phyloP scores from a whole-genome alignment of 2,329 filamentous ascomycete genomes.

The Monilinia polystroma region DNA sequence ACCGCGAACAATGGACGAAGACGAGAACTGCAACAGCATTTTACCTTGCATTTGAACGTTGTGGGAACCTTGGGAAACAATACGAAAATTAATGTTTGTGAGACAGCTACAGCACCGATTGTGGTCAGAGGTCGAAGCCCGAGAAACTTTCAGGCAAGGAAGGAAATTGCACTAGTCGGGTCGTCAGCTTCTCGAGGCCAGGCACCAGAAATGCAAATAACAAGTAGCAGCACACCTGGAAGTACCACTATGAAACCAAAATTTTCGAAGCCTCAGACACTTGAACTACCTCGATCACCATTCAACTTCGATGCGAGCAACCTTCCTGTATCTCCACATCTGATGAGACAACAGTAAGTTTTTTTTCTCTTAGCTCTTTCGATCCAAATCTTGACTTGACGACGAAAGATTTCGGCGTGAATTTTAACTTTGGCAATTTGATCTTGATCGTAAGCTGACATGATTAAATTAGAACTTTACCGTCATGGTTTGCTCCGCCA shows the following conservation, averaged over 20 bases:
- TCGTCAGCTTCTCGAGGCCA: conserved; percentile 40
- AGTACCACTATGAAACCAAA: conserved; percentile 31
- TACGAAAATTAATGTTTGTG: conserved; percentile 76
- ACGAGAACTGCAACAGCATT: conserved; percentile 95
- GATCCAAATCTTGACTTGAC: background rate
- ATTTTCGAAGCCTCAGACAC: conserved; percentile 31
- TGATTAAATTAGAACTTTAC: conserved; percentile 25
- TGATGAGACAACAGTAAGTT: conserved; percentile 39
- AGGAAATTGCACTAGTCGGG: conserved; percentile 74
- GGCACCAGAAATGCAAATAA: conserved; percentile 38
- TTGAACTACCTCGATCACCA: conserved; percentile 38
- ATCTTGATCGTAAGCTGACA: conserved; percentile 17
- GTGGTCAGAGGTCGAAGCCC: conserved; percentile 92
- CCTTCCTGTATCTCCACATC: conserved; percentile 36
- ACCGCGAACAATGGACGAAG: conserved; percentile 94
- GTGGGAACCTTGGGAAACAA: conserved; percentile 80
- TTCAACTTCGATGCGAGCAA: conserved; percentile 40
- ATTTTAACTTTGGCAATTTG: background rate
- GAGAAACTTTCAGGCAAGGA: conserved; percentile 89
- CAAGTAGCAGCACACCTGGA: conserved; percentile 32
- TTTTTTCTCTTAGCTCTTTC: background rate
- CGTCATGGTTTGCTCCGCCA: conserved; percentile 32
- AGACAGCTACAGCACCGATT: conserved; percentile 84
- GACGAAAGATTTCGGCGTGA: conserved; percentile 3
- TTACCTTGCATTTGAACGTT: conserved; percentile 84